A percentile compares a stretch with the other conserved stretches of the same genome.
Conservation (phyloP, 495 filamentous ascomycete genomes). For the Aspergillus indologenus region DNA sequence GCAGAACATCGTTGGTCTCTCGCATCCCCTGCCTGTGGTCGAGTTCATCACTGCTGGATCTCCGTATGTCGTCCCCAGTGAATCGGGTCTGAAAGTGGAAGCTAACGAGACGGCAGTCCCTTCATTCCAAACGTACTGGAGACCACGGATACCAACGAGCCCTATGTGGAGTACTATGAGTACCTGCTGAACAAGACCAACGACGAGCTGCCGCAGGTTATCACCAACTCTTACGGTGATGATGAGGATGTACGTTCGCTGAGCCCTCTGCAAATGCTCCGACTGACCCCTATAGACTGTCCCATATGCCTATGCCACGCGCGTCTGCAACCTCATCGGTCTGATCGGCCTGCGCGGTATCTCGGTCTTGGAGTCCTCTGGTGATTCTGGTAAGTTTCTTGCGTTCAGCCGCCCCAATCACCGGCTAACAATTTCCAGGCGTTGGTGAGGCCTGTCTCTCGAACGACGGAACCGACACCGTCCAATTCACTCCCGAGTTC, state of each 20-base stretch:
- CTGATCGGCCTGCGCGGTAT: slow-evolving; percentile 68
- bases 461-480: slow-evolving; percentile 57
- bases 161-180: slow-evolving; percentile 62
- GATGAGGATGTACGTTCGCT: slow-evolving; percentile 49
- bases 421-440: slow-evolving; percentile 10
- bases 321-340: slow-evolving; percentile 65
- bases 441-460: slow-evolving; percentile 59
- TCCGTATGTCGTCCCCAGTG: slow-evolving; percentile 27
- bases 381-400: slow-evolving; percentile 56
- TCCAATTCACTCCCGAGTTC: slow-evolving; percentile 59
- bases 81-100: slow-evolving; percentile 2
- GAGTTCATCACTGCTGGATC: slow-evolving; percentile 63
- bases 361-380: slow-evolving; percentile 59
- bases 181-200: slow-evolving; percentile 54
- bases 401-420: slow-evolving; percentile 32
- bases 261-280: neutral
- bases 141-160: slow-evolving; percentile 58
- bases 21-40: slow-evolving; percentile 52
- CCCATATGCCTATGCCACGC: slow-evolving; percentile 58
- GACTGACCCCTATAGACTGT: slow-evolving; percentile 48
- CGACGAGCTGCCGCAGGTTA: slow-evolving; percentile 58
- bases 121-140: slow-evolving; percentile 58
- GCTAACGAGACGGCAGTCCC: slow-evolving; percentile 24
- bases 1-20: slow-evolving; percentile 57
- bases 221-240: slow-evolving; percentile 71